Conservation (phyloP, 1,139 yeast species). For the Sugiyamaella grinbergsii region DNA sequence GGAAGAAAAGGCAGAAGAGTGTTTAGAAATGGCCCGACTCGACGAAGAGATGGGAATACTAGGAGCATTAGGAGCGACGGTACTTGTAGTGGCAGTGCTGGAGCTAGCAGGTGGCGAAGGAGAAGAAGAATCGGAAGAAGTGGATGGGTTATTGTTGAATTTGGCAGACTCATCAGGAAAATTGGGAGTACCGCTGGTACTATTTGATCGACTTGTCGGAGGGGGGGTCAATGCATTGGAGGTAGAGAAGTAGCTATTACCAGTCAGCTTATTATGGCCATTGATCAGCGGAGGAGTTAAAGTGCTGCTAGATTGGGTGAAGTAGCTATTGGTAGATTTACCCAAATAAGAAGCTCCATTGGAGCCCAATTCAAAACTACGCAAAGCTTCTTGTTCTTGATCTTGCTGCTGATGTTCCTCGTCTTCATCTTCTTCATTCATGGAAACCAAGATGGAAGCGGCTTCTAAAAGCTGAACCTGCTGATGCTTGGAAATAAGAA, state of each 20-base stretch:
- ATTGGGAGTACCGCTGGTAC: conserved; percentile 18
- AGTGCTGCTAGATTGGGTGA: not conserved
- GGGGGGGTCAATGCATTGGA: conserved; percentile 17
- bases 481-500: conserved; percentile 83
- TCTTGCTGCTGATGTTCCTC: conserved; percentile 21
- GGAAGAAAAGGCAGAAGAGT: conserved; percentile 19
- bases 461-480: conserved; percentile 88
- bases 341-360: not conserved
- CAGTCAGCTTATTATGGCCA: not conserved
- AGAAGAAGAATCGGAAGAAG: conserved; percentile 19
- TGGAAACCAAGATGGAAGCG: conserved; percentile 79
- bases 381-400: not conserved
- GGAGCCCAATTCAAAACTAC: not conserved
- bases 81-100: not conserved
- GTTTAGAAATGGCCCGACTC: conserved; percentile 27
- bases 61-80: no score
- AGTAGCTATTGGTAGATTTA: not conserved
- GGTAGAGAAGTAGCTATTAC: conserved; percentile 5
- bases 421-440: conserved; percentile 58
- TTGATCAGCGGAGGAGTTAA: conserved; percentile 11
- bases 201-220: conserved; percentile 15
- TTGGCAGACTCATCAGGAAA: conserved; percentile 13
- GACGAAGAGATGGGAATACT: conserved; percentile 27
- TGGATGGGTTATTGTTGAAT: not conserved
- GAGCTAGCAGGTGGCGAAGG: conserved; percentile 28